phyloP scores from a whole-genome alignment of 2,329 filamentous ascomycete genomes.

The Stagonosporopsis vannaccii region DNA sequence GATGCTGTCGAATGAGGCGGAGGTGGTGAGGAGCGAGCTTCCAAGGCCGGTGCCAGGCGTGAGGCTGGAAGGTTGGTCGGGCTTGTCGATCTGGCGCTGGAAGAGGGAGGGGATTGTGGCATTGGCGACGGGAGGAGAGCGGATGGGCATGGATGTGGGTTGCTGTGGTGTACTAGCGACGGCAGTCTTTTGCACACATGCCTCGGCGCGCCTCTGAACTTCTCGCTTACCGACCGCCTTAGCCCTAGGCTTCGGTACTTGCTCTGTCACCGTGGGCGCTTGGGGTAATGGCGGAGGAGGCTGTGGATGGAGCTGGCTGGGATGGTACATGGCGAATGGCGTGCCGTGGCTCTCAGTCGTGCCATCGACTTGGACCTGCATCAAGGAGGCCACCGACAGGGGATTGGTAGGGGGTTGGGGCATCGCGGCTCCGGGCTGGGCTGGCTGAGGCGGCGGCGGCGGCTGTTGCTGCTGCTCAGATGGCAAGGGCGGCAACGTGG shows the following conservation, averaged over 20 bases:
- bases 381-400: constrained; percentile 41
- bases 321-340: constrained; percentile 38
- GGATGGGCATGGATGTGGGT: constrained; percentile 44
- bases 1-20: constrained; percentile 44
- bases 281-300: constrained; percentile 21
- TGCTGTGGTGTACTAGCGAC: constrained; percentile 39
- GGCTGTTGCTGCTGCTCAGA: constrained; percentile 48
- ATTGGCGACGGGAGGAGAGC: constrained; percentile 36
- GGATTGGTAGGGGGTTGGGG: constrained; percentile 24
- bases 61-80: constrained; percentile 4
- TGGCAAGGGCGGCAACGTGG: constrained; percentile 61
- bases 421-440: constrained; percentile 2
- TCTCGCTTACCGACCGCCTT: constrained; percentile 68
- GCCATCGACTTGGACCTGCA: constrained; percentile 45
- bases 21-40: constrained; percentile 24
- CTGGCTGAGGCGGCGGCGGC: constrained; percentile 19
- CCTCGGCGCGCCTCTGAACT: constrained; percentile 65
- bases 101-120: constrained; percentile 28
- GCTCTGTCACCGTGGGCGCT: constrained; percentile 28
- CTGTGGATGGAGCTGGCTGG: constrained; percentile 33
- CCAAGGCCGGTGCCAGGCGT: constrained; percentile 8
- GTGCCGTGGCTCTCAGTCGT: constrained; percentile 23
- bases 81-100: constrained; percentile 29
- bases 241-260: constrained; percentile 48
- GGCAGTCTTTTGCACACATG: constrained; percentile 55